phyloP scores from a whole-genome alignment of 2,329 filamentous ascomycete species.

The Paramyrothecium roridum region DNA sequence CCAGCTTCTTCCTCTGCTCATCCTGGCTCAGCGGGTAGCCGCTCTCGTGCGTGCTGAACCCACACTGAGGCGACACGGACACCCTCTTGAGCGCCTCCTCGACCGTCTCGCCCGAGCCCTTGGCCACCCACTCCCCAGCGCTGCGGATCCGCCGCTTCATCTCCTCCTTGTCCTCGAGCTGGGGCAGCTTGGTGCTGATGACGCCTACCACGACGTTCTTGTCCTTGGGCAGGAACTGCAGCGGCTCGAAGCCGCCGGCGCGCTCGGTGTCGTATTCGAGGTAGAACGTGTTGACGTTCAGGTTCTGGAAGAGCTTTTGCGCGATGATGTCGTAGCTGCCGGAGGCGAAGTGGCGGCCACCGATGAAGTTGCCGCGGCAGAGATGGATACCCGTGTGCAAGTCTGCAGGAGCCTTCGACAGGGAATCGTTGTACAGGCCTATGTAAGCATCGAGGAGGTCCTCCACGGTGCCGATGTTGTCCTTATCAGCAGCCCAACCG shows the following conservation, averaged over 20 bases:
- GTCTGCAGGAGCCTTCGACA: slow-evolving; percentile 61
- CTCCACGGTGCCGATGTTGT: slow-evolving; percentile 65
- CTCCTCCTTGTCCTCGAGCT: slow-evolving; percentile 61
- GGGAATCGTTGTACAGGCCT: slow-evolving; percentile 70
- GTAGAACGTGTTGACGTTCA: slow-evolving; percentile 66
- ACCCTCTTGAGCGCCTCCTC: slow-evolving; percentile 69
- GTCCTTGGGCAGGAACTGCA: slow-evolving; percentile 55
- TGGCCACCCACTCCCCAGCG: slow-evolving; percentile 66
- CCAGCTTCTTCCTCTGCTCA: slow-evolving; percentile 71
- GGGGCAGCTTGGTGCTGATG: slow-evolving; percentile 59
- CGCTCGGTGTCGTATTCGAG: slow-evolving; percentile 67
- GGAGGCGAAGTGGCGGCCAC: slow-evolving; percentile 63
- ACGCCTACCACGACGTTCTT: slow-evolving; percentile 64
- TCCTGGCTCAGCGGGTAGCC: slow-evolving; percentile 67
- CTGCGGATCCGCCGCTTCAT: slow-evolving; percentile 57
- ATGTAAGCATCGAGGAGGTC: slow-evolving; percentile 75
- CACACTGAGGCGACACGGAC: slow-evolving; percentile 68
- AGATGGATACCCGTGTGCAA: slow-evolving; percentile 77
- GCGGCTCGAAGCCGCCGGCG: slow-evolving; percentile 63
- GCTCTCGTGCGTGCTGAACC: slow-evolving; percentile 70
- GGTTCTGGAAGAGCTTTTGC: slow-evolving; percentile 60
- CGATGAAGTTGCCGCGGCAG: slow-evolving; percentile 67
- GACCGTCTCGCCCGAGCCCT: slow-evolving; percentile 60
- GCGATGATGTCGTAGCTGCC: slow-evolving; percentile 67
- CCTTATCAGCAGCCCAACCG: slow-evolving; percentile 64